Evolutionary conservation across 371 early-diverging fungal genomes (phyloP), one percentile per base, ranked within the genome.

Genomic region (Syncephalastrum monosporum): DNA sequence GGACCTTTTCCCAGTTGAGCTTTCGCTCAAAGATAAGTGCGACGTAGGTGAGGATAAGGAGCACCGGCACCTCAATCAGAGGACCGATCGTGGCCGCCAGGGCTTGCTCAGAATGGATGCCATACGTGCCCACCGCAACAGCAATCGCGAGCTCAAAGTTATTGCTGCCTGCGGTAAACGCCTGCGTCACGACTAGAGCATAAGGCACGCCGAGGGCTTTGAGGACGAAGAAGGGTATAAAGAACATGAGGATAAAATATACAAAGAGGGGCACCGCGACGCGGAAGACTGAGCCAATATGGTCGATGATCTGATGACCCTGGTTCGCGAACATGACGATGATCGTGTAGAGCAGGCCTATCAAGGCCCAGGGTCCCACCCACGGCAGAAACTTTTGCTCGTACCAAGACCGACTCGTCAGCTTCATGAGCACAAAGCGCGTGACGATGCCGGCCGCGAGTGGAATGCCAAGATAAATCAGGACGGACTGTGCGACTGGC

Each of bases 91-190:
- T 85, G 5, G 89, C 80, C 10, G 86, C 85, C 45, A 90, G 59
- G 0, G 89, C 88, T 58, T 88, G 82, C 53, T 79, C 67, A 10
- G 87, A 87, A 17, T 81, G 65, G 19, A 84, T 78, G 3, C 90
- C 91, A 64, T 76, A 91, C 0, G 79, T 79, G 0, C 87, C 87
- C 6, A 87, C 79, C 1, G 88, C 86, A 0, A 91, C 84, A 25
- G 89, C 90, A 49, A 91, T 88, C 25, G 91, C 89, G 17, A 91
- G 64, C 56, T 91, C 91, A 65, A 91, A 91, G 45, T 89, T 89
- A 61, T 90, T 90, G 56, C 82, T 79, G 5, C 86, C 77, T 0
- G 89, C 89, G 2, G 90, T 91, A 57, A 91, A 89, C 42, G 83
- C 57, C 55, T 86, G 88, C 5, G 86, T 81, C 1, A 76, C 84